phyloP scores from a whole-genome alignment of 495 filamentous ascomycete genomes.

The Neurospora sp. region DNA sequence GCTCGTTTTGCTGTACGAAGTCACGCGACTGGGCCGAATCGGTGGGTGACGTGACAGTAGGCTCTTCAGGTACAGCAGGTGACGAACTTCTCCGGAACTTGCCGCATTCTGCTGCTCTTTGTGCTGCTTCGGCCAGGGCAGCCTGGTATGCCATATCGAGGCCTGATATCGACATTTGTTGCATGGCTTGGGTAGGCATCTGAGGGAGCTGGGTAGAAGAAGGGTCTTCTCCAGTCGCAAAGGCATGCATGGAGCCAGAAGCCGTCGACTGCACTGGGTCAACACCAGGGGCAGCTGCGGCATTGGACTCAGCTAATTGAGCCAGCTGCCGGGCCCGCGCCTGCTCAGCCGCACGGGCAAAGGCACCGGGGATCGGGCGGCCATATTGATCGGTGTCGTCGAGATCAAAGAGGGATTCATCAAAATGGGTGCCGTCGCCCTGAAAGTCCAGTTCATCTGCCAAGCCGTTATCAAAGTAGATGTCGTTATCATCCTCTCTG shows the following conservation, averaged over 20 bases:
- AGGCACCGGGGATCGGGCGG: constrained; percentile 40
- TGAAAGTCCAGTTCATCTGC: constrained; percentile 39
- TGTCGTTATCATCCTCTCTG: constrained; percentile 49
- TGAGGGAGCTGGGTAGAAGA: constrained; percentile 13
- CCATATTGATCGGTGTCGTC: constrained; percentile 48
- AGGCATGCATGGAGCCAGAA: constrained; percentile 25
- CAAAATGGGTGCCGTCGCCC: constrained; percentile 49
- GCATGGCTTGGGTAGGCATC: constrained; percentile 3
- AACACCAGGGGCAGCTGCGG: not conserved
- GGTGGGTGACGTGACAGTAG: constrained; percentile 35
- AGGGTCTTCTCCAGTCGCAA: constrained; percentile 5
- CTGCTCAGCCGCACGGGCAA: constrained; percentile 32
- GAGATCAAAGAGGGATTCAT: constrained; percentile 72
- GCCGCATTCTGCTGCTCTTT: constrained; percentile 59
- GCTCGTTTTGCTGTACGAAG: constrained; percentile 7
- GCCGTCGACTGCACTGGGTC: constrained; percentile 20
- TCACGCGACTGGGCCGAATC: constrained; percentile 24
- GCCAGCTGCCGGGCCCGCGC: constrained; percentile 19
- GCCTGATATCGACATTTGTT: constrained; percentile 8
- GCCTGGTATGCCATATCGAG: constrained; percentile 67
- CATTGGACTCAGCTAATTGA: constrained; percentile 17
- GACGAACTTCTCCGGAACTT: constrained; percentile 53
- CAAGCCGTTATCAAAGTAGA: constrained; percentile 76
- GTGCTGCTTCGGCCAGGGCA: constrained; percentile 69
- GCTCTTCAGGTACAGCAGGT: constrained; percentile 39